phyloP scores from a whole-genome alignment of 2,329 filamentous ascomycete genomes.

The Arthrobotrys iridis region DNA sequence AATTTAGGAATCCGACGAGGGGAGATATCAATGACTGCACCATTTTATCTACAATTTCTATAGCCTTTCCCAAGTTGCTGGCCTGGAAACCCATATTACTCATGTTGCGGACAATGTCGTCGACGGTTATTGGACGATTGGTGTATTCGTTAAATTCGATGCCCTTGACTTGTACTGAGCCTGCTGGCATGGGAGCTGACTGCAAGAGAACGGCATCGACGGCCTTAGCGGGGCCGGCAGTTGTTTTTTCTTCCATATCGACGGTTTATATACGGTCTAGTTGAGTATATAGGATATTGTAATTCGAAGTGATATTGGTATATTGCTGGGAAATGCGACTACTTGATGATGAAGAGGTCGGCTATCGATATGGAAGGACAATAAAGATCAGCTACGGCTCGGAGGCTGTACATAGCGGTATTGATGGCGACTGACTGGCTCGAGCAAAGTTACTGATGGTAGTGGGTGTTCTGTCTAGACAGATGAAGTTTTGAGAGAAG shows the following conservation, averaged over 20 bases:
- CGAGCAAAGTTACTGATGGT: not conserved
- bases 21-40: constrained; percentile 65
- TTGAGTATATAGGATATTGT: not conserved
- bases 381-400: constrained; percentile 46
- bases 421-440: constrained; percentile 36
- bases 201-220: constrained; percentile 78
- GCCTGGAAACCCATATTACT: constrained; percentile 86
- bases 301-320: not conserved
- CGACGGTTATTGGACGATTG: constrained; percentile 79
- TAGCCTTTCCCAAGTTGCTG: constrained; percentile 82
- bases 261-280: not conserved
- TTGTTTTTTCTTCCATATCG: constrained; percentile 24
- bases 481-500: not conserved
- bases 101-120: constrained; percentile 84
- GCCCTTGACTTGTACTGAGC: constrained; percentile 76
- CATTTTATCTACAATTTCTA: constrained; percentile 95
- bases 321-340: not conserved
- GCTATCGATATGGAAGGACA: constrained; percentile 44
- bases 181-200: constrained; percentile 82
- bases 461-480: not conserved
- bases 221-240: constrained; percentile 19
- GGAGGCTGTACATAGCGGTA: constrained; percentile 51
- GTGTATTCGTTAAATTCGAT: constrained; percentile 89
- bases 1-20: not conserved
- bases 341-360: constrained; percentile 47